These are phyloP conservation scores for Trypanosoma rangeli DNA, from an alignment of 208 protist species.

Conservation along the genomic window DNA sequence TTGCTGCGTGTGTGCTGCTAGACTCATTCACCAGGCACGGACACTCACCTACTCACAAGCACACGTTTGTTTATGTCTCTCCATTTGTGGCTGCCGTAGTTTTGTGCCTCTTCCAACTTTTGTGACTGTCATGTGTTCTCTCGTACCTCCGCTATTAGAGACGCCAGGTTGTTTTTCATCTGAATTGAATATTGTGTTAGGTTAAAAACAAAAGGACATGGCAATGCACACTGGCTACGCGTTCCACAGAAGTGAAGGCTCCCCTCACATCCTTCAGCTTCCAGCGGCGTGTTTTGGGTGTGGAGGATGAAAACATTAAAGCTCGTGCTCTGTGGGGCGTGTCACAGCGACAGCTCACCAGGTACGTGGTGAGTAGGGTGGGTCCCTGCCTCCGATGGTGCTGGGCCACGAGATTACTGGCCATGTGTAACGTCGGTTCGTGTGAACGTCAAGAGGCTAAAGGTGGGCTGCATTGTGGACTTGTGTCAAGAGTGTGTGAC, in stretches of 20 bases:
- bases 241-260: conserved; percentile 35
- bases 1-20: background rate
- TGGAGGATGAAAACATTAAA: conserved; percentile 60
- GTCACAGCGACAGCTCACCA: conserved; percentile 86
- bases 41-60: too few species aligned
- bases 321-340: conserved; percentile 76
- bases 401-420: conserved; percentile 87
- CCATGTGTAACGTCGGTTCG: conserved; percentile 67
- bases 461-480: conserved; percentile 89
- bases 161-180: background rate
- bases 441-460: conserved; percentile 65
- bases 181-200: background rate
- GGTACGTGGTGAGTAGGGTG: conserved; percentile 68
- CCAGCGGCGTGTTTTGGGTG: conserved; percentile 45
- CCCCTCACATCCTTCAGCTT: conserved; percentile 52
- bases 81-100: too few species aligned
- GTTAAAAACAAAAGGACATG: conserved; percentile 25
- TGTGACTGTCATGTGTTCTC: too few species aligned
- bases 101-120: too few species aligned
- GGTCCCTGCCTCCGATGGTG: conserved; percentile 64
- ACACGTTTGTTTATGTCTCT: too few species aligned
- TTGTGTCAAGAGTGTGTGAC: conserved; percentile 66
- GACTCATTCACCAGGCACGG: too few species aligned
- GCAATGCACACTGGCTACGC: conserved; percentile 50
- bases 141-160: background rate